Evolutionary conservation across 805 yeast species (phyloP).

Genomic region (Yamadazyma philogaea): DNA sequence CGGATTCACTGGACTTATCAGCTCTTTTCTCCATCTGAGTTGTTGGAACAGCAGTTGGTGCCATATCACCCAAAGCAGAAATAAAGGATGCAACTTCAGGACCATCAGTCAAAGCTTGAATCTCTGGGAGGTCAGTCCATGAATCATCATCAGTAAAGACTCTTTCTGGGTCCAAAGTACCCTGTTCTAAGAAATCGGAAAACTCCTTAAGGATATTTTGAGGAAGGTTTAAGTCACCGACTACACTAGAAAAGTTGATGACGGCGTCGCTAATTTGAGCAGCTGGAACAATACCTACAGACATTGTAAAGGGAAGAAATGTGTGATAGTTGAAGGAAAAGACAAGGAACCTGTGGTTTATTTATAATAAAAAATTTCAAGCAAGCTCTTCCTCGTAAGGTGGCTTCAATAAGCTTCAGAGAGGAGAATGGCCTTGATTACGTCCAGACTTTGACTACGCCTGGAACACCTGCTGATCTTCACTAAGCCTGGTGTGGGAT

Average conservation of each 20-base stretch:
- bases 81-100: not conserved
- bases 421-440: no score
- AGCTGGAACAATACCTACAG: not conserved
- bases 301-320: not conserved
- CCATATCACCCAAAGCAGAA: no score
- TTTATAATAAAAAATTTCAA: no score
- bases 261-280: not conserved
- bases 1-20: slow-evolving; percentile 1
- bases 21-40: not conserved
- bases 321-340: not conserved
- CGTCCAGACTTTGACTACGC: no score
- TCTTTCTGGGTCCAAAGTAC: not conserved
- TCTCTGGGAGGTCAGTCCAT: not conserved
- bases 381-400: no score
- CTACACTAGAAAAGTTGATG: not conserved
- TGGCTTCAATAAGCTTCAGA: no score
- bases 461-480: no score
- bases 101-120: not conserved
- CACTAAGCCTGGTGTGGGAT: no score
- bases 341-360: no score
- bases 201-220: not conserved
- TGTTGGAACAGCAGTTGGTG: not conserved
- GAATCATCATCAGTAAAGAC: not conserved
- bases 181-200: not conserved
- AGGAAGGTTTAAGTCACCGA: not conserved